Evolutionary conservation across 352 stramenopile species (phyloP).

Genomic region (Thalassiosira exigua): DNA sequence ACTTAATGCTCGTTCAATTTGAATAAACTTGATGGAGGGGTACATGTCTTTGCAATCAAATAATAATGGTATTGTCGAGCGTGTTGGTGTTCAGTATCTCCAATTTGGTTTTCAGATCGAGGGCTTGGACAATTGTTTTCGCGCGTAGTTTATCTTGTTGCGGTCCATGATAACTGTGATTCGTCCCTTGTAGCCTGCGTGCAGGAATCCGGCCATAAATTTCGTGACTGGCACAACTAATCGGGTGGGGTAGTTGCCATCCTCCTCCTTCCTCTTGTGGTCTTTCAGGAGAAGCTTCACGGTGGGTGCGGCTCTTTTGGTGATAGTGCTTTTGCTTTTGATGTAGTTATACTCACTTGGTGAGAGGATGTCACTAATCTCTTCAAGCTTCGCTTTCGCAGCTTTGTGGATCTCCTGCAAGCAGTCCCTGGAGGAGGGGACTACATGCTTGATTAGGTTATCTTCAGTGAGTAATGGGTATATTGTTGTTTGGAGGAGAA

Average conservation of each 20-base stretch:
- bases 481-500: no score
- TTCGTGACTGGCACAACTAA: conserved; percentile 17
- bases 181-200: background rate
- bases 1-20: no score
- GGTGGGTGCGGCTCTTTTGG: conserved; percentile 10
- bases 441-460: no score
- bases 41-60: no score
- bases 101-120: no score
- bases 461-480: no score
- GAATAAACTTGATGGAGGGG: no score
- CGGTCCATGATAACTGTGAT: conserved; percentile 7
- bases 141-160: conserved; percentile 12
- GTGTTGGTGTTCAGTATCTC: no score
- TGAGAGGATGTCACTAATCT: background rate
- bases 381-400: background rate
- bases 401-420: background rate
- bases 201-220: conserved; percentile 4
- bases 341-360: conserved; percentile 27
- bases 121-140: conserved; percentile 19
- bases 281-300: conserved; percentile 19
- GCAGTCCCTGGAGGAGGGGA: no score
- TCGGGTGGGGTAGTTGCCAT: conserved; percentile 3
- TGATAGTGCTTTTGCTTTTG: conserved; percentile 22
- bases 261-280: conserved; percentile 22
- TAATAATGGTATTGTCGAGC: no score